Conservation (phyloP, 805 yeast genomes). For the Wickerhamiella sorbophila region DNA sequence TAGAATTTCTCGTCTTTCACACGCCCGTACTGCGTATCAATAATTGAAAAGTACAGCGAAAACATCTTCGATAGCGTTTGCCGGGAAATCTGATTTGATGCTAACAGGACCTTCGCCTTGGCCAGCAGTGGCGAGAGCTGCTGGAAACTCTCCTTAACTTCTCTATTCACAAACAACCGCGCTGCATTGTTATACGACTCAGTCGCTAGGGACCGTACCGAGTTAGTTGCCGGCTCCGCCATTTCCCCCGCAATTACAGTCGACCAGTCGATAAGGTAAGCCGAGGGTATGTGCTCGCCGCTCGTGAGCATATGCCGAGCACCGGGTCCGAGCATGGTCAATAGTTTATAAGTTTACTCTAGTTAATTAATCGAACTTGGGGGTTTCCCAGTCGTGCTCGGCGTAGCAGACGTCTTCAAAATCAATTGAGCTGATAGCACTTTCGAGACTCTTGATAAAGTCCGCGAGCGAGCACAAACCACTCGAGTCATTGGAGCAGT, state of each 20-base stretch:
- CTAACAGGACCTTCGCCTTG: not conserved
- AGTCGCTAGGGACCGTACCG: conserved; percentile 3
- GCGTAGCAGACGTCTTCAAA: conserved; percentile 21
- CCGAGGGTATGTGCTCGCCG: too few relatives aligned
- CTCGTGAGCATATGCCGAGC: too few relatives aligned
- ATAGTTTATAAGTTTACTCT: too few relatives aligned
- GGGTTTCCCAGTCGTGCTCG: conserved; percentile 8
- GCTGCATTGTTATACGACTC: conserved; percentile 2
- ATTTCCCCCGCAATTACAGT: conserved; percentile 1
- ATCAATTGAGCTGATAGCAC: conserved; percentile 18
- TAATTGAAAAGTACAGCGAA: not conserved
- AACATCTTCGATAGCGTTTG: not conserved
- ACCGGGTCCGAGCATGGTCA: too few relatives aligned
- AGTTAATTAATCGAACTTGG: too few relatives aligned
- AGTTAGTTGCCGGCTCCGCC: not conserved
- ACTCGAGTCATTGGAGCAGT: conserved; percentile 21
- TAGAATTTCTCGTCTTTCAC: not conserved
- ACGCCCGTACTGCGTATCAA: not conserved
- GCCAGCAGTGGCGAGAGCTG: not conserved
- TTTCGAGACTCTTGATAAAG: conserved; percentile 21
- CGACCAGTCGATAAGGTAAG: conserved; percentile 1
- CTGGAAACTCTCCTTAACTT: not conserved
- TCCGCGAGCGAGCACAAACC: conserved; percentile 25
- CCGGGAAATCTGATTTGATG: not conserved
- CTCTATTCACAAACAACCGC: conserved; percentile 1